phyloP scores from a whole-genome alignment of 371 early-diverging fungal genomes.

The Rhizopus arrhizus region DNA sequence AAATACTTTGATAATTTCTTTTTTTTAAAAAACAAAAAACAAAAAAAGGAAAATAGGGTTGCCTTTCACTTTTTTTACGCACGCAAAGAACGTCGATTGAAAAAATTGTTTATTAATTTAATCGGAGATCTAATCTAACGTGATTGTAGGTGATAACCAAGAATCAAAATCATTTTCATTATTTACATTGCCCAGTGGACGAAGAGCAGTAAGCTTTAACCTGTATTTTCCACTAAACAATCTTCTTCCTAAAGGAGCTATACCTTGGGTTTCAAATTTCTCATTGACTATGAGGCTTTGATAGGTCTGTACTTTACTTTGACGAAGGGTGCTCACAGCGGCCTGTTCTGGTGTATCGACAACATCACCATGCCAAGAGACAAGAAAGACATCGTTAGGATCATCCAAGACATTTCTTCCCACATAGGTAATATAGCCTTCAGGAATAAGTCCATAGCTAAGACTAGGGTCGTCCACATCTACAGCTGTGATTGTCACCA shows the following conservation, averaged over 20 bases:
- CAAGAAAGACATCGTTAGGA: conserved; percentile 25
- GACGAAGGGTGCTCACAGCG: conserved; percentile 3
- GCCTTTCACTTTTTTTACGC: background rate
- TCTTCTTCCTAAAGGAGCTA: conserved; percentile 14
- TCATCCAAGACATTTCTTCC: conserved; percentile 34
- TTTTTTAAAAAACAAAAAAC: background rate
- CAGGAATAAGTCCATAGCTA: conserved; percentile 36
- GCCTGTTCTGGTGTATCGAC: conserved; percentile 33
- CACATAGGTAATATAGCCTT: conserved; percentile 35
- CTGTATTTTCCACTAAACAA: conserved; percentile 31
- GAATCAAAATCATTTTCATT: conserved; percentile 38
- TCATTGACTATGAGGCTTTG: too few species aligned
- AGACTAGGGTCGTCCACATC: conserved; percentile 21
- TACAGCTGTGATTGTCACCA: conserved; percentile 29
- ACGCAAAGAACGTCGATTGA: background rate
- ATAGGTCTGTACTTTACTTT: background rate
- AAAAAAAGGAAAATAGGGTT: background rate
- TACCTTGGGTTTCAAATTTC: background rate
- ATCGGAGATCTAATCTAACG: background rate
- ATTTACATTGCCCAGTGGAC: conserved; percentile 35
- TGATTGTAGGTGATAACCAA: conserved; percentile 36
- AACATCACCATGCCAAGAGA: conserved; percentile 42
- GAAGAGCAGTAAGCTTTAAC: conserved; percentile 38
- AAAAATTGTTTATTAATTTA: conserved; percentile 1
- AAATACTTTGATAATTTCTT: background rate